These are phyloP conservation scores for Paracoccidioides brasiliensis DNA, from an alignment of 2,329 filamentous ascomycete species.

Conservation along the genomic window DNA sequence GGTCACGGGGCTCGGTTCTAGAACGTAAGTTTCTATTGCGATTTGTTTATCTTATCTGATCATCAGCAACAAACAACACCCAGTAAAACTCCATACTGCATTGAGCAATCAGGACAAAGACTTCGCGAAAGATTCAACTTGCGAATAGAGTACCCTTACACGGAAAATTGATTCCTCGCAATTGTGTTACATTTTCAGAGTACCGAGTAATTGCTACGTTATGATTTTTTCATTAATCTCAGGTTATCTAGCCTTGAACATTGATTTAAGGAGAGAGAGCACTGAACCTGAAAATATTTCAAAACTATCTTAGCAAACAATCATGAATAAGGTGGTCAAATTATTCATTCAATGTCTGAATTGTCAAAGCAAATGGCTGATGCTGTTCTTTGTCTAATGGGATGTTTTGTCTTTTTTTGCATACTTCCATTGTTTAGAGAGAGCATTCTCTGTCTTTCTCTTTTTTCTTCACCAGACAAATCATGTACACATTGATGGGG, in stretches of 20 bases:
- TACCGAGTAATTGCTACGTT: no score
- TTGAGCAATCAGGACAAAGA: not conserved
- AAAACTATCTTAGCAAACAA: no score
- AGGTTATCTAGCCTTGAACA: no score
- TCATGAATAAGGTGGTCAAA: no score
- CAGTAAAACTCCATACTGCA: not conserved
- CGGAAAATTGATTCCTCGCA: no score
- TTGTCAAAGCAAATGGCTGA: not conserved
- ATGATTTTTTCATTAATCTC: no score
- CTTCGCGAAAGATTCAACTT: not conserved
- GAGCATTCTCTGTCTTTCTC: not conserved
- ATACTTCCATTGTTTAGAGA: not conserved
- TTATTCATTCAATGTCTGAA: not conserved
- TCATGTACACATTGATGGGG: not conserved
- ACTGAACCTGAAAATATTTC: no score
- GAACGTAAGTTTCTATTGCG: not conserved
- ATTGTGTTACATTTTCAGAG: no score
- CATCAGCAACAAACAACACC: not conserved
- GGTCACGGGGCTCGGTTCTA: not conserved
- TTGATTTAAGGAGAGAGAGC: no score
- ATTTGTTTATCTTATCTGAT: constrained; percentile 5
- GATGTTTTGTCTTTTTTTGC: not conserved
- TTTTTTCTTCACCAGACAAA: not conserved
- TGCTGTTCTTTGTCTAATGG: not conserved
- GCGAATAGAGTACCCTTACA: no score